These are phyloP conservation scores for Immersiella caudata DNA, from an alignment of 495 filamentous ascomycete species.

Conservation along the genomic window DNA sequence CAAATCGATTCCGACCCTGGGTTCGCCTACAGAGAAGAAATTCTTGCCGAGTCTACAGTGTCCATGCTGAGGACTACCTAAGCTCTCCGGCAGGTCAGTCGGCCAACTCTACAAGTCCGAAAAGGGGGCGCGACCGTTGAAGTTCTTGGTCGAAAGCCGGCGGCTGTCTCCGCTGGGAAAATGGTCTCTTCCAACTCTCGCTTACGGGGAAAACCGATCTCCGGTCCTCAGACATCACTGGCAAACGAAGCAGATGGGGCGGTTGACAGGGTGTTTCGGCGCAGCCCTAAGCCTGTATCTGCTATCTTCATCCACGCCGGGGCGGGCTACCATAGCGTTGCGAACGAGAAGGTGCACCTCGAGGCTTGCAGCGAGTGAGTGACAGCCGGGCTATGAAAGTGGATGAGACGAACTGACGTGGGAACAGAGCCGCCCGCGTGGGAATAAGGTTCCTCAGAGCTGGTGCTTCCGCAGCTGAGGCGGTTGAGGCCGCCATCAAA, in stretches of 20 bases:
- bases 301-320: conserved; percentile 96
- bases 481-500: conserved; percentile 88
- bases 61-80: neutral
- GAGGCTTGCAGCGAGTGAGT: conserved; percentile 85
- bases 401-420: neutral
- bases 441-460: conserved; percentile 77
- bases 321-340: conserved; percentile 86
- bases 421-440: conserved; percentile 69
- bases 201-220: neutral
- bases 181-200: neutral
- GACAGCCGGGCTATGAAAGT: neutral
- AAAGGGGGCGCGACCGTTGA: too few species aligned
- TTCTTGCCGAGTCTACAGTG: neutral
- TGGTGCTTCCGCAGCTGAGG: conserved; percentile 81
- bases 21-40: neutral
- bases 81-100: neutral
- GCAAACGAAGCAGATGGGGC: conserved; percentile 27
- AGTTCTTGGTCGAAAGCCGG: too few species aligned
- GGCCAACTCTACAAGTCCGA: too few species aligned
- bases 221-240: neutral
- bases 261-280: conserved; percentile 29
- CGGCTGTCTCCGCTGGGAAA: neutral
- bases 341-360: conserved; percentile 83
- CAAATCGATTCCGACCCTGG: neutral
- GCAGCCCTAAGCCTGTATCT: conserved; percentile 36